Evolutionary conservation across 306 rosid genomes (phyloP).

Genomic region (Cucumis sativus): Cucumber_9930_V3 NC_026657.2:8712501-8713000

Average conservation of each 20-base stretch:
- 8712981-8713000: background rate
- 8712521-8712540: too few relatives aligned
- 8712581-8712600: background rate
- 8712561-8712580: background rate
- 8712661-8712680: background rate
- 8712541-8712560: background rate
- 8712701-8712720: background rate
- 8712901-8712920: too few relatives aligned
- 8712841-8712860: background rate
- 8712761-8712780: background rate
- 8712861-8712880: background rate
- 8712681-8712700: background rate
- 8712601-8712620: background rate
- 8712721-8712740: background rate
- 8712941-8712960: too few relatives aligned
- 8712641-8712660: background rate
- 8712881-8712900: background rate
- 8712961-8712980: too few relatives aligned
- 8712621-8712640: background rate
- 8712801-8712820: constrained; percentile 1
- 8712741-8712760: background rate
- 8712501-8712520: too few relatives aligned
- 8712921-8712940: too few relatives aligned
- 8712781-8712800: background rate
- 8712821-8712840: background rate